A percentile compares a stretch with the other conserved stretches of the same genome.
Conservation (phyloP, 306 rosid species). For the Medicago ruthenica region DNA sequence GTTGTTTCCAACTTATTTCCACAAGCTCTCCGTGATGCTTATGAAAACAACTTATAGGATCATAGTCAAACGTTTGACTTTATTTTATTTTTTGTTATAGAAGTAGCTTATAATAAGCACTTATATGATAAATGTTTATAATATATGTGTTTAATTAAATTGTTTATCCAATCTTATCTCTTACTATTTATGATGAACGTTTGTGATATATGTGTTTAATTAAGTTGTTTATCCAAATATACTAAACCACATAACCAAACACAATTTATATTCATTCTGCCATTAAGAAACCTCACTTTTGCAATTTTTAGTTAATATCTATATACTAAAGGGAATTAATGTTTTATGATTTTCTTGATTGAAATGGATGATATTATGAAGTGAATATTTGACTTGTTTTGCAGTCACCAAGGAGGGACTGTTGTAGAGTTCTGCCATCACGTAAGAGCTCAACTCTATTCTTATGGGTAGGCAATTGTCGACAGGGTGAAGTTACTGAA, state of each 20-base stretch:
- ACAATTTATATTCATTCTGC: background rate
- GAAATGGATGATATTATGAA: constrained; percentile 4
- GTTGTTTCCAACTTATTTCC: too few species aligned
- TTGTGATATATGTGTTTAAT: too few species aligned
- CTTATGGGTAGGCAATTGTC: constrained; percentile 73
- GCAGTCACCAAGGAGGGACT: constrained; percentile 96
- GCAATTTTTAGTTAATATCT: background rate
- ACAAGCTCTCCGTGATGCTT: too few species aligned
- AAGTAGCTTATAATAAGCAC: too few species aligned
- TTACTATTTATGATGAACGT: too few species aligned
- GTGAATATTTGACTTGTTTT: constrained; percentile 10
- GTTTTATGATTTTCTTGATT: background rate
- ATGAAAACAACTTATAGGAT: too few species aligned
- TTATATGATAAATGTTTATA: too few species aligned
- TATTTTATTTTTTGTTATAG: too few species aligned
- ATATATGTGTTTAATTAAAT: too few species aligned
- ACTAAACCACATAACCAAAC: too few species aligned
- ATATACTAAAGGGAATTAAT: background rate
- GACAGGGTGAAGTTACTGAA: constrained; percentile 68
- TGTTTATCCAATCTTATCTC: too few species aligned
- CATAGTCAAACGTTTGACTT: too few species aligned
- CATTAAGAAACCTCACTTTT: background rate
- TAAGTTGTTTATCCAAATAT: background rate
- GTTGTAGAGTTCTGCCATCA: constrained; percentile 77
- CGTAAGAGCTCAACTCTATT: constrained; percentile 53